Evolutionary conservation across 768 basidiomycete species (phyloP), one percentile per base, ranked within the genome.

Genomic region (Termitomyces sp.): DNA sequence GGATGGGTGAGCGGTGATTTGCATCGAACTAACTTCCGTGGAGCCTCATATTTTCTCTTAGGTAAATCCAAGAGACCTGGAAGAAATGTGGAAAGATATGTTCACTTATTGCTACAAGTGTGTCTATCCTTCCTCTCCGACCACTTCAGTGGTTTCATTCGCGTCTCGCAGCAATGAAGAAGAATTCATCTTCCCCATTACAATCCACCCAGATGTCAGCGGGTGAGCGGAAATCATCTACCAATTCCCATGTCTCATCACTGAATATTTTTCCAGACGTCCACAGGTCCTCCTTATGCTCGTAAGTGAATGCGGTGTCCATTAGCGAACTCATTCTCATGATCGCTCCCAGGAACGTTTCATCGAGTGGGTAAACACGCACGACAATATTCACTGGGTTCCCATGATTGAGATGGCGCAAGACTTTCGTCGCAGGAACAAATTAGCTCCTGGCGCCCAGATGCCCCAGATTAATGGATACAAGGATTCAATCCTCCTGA

Each of bases 191-290:
- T 88, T 90, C 56, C 89, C 89, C 0, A 82, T 91, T 60, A 91
- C 90, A 2, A 89, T 92, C 44, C 90, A 91, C 66, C 90, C 90
- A 1, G 89, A 91, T 65, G 88, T 89, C 24, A 85, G 85, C 68
- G 88, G 88, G 81, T 65, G 11, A 56, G 61, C 82, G 72, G 66
- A 82, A 69, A 22, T 18, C 24, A 40, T 59, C 50, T 22, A 22
- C 4, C 1, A 32, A 55, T 57, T 32, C 42, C 16, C 3, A 38
- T 35, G 7, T 28, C 32, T 57, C 22, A 39, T 40, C 22, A 38
- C 28, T 8, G 16, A 32, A 18, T 9, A 2, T n/a, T 7, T 11
- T 39, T n/a, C 4, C 28, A 33, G 58, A 86, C 79, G 84, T 1
- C 85, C 88, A 9, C 90, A 92, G 66, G 86, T 91, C 15, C 74